These are phyloP conservation scores for Globisporangium echinulatum DNA, from an alignment of 352 stramenopile species.

Conservation along the genomic window DNA sequence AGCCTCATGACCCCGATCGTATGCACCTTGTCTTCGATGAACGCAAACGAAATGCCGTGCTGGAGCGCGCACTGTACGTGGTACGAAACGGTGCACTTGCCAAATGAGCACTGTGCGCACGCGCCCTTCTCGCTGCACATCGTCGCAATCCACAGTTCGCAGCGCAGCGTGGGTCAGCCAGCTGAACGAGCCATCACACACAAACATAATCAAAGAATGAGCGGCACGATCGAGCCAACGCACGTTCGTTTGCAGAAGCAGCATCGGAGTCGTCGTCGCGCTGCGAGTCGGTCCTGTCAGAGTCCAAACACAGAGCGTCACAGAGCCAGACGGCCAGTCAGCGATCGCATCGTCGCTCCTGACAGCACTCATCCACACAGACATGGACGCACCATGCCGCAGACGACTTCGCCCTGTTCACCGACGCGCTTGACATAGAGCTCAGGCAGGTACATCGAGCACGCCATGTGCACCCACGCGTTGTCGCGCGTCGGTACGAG, in stretches of 20 bases:
- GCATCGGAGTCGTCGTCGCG: constrained; percentile 55
- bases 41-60: constrained; percentile 54
- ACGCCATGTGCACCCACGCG: constrained; percentile 71
- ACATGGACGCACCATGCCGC: constrained; percentile 29
- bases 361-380: neutral
- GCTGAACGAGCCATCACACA: neutral
- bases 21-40: constrained; percentile 48
- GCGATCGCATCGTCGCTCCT: neutral
- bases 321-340: neutral
- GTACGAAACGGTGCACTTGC: constrained; percentile 70
- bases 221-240: neutral
- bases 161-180: no score
- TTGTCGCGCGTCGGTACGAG: constrained; percentile 38
- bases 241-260: constrained; percentile 68
- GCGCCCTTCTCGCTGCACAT: constrained; percentile 50
- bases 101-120: constrained; percentile 59
- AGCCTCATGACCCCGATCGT: no score
- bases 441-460: constrained; percentile 77
- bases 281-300: constrained; percentile 36
- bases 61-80: constrained; percentile 61
- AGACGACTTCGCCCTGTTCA: constrained; percentile 48
- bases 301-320: neutral
- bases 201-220: neutral
- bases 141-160: no score
- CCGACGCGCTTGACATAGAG: constrained; percentile 38